Evolutionary conservation across 140 eudicot genomes (phyloP).

Genomic region (Stevia rebaudiana): DNA sequence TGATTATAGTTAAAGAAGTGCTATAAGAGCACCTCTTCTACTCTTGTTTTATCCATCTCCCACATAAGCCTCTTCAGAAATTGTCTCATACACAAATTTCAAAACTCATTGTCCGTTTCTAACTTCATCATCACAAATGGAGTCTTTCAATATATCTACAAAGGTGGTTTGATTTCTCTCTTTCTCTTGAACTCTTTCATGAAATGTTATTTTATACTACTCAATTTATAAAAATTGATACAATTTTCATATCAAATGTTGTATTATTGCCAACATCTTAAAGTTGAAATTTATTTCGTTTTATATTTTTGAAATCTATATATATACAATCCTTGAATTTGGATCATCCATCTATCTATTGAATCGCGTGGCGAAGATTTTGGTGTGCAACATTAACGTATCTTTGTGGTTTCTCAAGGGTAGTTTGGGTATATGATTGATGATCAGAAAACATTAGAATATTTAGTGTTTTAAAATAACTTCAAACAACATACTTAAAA

Average conservation of each 20-base stretch:
- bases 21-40: constrained; percentile 40
- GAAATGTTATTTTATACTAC: not conserved
- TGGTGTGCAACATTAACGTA: constrained; percentile 2
- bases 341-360: not conserved
- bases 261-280: not conserved
- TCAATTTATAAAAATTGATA: too few relatives aligned
- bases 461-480: not conserved
- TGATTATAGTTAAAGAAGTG: constrained; percentile 12
- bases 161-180: constrained; percentile 21
- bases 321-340: not conserved
- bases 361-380: too few relatives aligned
- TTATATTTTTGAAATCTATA: not conserved
- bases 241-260: too few relatives aligned
- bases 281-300: constrained; percentile 7
- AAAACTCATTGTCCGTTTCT: constrained; percentile 12
- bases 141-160: constrained; percentile 23
- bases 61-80: constrained; percentile 23
- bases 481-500: too few relatives aligned
- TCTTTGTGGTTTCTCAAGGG: not conserved
- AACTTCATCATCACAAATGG: constrained; percentile 7
- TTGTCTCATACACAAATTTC: constrained; percentile 21
- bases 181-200: not conserved
- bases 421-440: not conserved
- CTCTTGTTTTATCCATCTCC: constrained; percentile 32
- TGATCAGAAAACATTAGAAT: not conserved